Evolutionary conservation across 805 yeast species (phyloP).

Genomic region (Kuraishia molischiana): DNA sequence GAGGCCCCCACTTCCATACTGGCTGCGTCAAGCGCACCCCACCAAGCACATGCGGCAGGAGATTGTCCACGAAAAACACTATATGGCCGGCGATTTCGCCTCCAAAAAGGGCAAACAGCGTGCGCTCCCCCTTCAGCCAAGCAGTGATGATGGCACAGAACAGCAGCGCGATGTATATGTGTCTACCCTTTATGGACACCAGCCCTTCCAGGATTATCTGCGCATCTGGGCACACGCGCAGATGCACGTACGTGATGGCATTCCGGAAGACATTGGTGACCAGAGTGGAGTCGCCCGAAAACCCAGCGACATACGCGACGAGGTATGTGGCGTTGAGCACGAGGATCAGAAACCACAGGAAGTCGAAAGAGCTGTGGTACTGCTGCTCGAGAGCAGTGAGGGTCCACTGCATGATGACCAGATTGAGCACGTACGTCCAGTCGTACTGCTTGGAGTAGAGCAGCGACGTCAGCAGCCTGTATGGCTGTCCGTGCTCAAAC

Average conservation of each 20-base stretch:
- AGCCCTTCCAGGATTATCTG: constrained; percentile 30
- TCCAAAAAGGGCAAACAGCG: constrained; percentile 31
- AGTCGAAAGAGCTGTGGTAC: constrained; percentile 21
- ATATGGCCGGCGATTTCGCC: constrained; percentile 34
- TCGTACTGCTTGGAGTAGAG: too few relatives aligned
- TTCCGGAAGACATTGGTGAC: constrained; percentile 1
- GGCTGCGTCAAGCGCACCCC: constrained; percentile 27
- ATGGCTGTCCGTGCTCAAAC: constrained; percentile 25
- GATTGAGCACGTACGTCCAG: too few relatives aligned
- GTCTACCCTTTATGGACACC: constrained; percentile 28
- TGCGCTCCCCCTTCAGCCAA: constrained; percentile 21
- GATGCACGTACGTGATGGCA: constrained; percentile 33
- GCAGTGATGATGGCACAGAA: background rate
- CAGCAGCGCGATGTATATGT: constrained; percentile 30
- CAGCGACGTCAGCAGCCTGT: constrained; percentile 27
- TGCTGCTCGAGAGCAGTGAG: constrained; percentile 29
- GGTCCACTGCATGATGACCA: too few relatives aligned
- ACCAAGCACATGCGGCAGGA: constrained; percentile 26
- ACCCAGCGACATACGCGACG: constrained; percentile 6
- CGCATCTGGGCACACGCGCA: constrained; percentile 32
- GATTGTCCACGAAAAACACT: constrained; percentile 28
- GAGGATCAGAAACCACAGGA: constrained; percentile 26
- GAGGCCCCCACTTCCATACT: constrained; percentile 25
- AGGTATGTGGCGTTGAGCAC: constrained; percentile 28
- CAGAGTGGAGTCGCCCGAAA: background rate